Evolutionary conservation across 108 stramenopile species (phyloP).

Genomic region (Skeletonema grethae): DNA sequence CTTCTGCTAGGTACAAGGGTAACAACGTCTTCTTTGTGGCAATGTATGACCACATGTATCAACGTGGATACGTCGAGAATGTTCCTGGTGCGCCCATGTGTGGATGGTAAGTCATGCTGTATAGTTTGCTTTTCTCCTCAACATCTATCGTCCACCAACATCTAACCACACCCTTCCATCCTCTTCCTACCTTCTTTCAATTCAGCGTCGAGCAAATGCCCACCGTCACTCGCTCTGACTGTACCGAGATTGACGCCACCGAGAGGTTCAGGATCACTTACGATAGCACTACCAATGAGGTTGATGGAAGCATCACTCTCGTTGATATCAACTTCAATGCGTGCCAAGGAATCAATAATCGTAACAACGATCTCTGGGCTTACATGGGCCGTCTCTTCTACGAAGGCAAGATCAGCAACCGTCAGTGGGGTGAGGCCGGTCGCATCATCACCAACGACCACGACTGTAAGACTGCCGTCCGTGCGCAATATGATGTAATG

Average conservation of each 20-base stretch:
- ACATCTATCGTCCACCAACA: neutral
- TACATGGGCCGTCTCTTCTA: slow-evolving; percentile 54
- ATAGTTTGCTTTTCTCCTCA: neutral
- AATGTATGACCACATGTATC: slow-evolving; percentile 65
- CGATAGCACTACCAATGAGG: slow-evolving; percentile 12
- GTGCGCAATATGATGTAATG: slow-evolving; percentile 11
- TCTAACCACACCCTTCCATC: neutral
- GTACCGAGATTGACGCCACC: slow-evolving; percentile 46
- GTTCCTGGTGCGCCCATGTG: slow-evolving; percentile 58
- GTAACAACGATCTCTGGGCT: slow-evolving; percentile 53
- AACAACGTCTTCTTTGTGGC: slow-evolving; percentile 59
- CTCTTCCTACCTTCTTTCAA: neutral
- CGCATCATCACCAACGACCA: slow-evolving; percentile 41
- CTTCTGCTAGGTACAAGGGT: slow-evolving; percentile 32
- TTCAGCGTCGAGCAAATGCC: slow-evolving; percentile 58
- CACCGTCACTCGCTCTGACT: slow-evolving; percentile 55
- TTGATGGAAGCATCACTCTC: slow-evolving; percentile 19
- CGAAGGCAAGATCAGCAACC: slow-evolving; percentile 29
- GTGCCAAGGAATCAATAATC: slow-evolving; percentile 46
- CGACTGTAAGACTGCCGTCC: slow-evolving; percentile 9
- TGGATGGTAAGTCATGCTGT: slow-evolving; percentile 32
- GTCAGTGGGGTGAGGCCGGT: slow-evolving; percentile 32
- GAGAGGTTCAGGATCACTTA: slow-evolving; percentile 43
- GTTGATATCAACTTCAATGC: slow-evolving; percentile 50
- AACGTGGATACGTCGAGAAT: slow-evolving; percentile 53